phyloP scores from a whole-genome alignment of 305 asterid species.

The Fraxinus greggii region DNA sequence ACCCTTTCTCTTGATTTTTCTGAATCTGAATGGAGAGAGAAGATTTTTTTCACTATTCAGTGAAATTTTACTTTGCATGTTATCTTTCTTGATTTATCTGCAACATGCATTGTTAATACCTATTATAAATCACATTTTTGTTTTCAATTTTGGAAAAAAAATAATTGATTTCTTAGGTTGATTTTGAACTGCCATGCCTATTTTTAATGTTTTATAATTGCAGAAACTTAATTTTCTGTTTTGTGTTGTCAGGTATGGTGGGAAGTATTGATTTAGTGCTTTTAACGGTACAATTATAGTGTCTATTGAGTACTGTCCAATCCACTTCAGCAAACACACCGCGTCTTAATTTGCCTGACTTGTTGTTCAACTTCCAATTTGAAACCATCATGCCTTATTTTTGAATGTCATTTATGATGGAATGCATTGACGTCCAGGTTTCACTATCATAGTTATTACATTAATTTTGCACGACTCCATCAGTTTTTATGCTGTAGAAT shows the following conservation, averaged over 20 bases:
- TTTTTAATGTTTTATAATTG: background rate
- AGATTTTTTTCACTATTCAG: background rate
- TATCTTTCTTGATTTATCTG: background rate
- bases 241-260: background rate
- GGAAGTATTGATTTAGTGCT: background rate
- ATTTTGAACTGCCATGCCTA: background rate
- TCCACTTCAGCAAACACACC: too few species aligned
- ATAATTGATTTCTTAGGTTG: background rate
- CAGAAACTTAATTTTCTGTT: background rate
- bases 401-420: background rate
- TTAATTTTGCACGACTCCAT: background rate
- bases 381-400: background rate
- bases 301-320: too few species aligned
- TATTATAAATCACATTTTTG: background rate
- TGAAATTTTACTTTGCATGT: slow-evolving; percentile 21
- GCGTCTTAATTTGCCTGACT: background rate
- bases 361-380: background rate
- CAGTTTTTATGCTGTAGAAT: background rate
- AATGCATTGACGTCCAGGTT: background rate
- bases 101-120: slow-evolving; percentile 26
- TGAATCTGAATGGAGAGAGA: background rate
- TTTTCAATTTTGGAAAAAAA: background rate
- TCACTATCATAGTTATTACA: background rate
- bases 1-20: background rate
- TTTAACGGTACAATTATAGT: too few species aligned